phyloP scores from a whole-genome alignment of 2,329 filamentous ascomycete genomes.

The Leptographium radiaticola region DNA sequence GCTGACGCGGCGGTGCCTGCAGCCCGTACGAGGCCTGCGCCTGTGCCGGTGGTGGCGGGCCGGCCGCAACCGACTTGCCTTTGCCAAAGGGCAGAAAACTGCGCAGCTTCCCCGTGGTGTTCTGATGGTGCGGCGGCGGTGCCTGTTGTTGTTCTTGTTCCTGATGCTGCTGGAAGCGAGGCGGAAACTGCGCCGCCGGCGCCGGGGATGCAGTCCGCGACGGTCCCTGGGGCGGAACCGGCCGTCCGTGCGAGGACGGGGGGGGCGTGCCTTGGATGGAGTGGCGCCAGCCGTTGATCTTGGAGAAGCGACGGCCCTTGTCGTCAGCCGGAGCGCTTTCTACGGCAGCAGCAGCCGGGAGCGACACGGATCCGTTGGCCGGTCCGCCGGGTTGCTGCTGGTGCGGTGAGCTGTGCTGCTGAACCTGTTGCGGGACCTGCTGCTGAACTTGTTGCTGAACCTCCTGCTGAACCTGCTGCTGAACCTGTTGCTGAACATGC shows the following conservation, averaged over 20 bases:
- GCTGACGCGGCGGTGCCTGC: too few species aligned
- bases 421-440: not conserved
- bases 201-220: not conserved
- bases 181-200: not conserved
- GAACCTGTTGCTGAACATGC: not conserved
- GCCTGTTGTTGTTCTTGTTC: constrained; percentile 6
- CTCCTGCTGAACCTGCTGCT: not conserved
- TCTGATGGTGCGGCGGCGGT: not conserved
- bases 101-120: not conserved
- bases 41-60: not conserved
- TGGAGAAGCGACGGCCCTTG: constrained; percentile 7
- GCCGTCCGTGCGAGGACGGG: not conserved
- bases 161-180: not conserved
- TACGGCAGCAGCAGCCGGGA: not conserved
- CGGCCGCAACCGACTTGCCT: not conserved
- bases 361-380: not conserved
- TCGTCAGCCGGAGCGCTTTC: constrained; percentile 1
- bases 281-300: constrained; percentile 7
- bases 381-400: not conserved
- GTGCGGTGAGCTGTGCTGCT: too few species aligned
- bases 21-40: not conserved
- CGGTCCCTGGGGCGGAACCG: not conserved
- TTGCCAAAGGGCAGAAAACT: not conserved
- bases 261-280: constrained; percentile 6
- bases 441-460: constrained; percentile 2